Conservation (phyloP, 306 rosid species). For the Prinsepia uniflora region DNA sequence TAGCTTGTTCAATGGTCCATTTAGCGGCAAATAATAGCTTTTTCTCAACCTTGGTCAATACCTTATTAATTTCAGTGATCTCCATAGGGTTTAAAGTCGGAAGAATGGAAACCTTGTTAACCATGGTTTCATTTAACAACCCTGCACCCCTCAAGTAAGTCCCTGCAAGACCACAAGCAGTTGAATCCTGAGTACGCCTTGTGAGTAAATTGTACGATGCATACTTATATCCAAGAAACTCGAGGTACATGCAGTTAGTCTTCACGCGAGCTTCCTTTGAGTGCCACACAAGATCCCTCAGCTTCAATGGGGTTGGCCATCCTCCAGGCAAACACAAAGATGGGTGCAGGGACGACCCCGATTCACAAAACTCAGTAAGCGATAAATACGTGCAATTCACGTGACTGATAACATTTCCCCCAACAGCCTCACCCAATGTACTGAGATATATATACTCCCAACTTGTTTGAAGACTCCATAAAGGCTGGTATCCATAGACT, state of each 20-base stretch:
- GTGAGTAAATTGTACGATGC: constrained; percentile 47
- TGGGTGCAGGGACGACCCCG: constrained; percentile 26
- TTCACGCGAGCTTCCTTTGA: constrained; percentile 55
- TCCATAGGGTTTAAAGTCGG: constrained; percentile 16
- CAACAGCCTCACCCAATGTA: constrained; percentile 61
- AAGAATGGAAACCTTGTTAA: constrained; percentile 39
- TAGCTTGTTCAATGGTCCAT: constrained; percentile 83
- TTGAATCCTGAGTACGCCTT: constrained; percentile 22
- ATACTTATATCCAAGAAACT: constrained; percentile 56
- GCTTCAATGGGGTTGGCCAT: constrained; percentile 64
- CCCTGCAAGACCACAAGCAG: constrained; percentile 22
- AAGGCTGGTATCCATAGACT: constrained; percentile 55
- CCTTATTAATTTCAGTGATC: constrained; percentile 32
- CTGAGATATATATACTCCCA: constrained; percentile 86
- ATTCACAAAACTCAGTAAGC: constrained; percentile 24
- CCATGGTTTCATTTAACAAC: constrained; percentile 37
- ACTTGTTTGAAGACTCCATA: constrained; percentile 81
- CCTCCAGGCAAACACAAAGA: constrained; percentile 77
- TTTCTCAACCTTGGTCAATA: constrained; percentile 31
- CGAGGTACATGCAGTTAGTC: constrained; percentile 74
- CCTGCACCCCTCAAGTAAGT: constrained; percentile 39
- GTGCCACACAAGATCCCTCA: constrained; percentile 56
- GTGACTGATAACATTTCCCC: constrained; percentile 39
- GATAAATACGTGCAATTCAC: constrained; percentile 52
- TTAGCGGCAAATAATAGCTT: constrained; percentile 73